Evolutionary conservation across 306 rosid genomes (phyloP).

Genomic region (Crotalaria pallida): DNA sequence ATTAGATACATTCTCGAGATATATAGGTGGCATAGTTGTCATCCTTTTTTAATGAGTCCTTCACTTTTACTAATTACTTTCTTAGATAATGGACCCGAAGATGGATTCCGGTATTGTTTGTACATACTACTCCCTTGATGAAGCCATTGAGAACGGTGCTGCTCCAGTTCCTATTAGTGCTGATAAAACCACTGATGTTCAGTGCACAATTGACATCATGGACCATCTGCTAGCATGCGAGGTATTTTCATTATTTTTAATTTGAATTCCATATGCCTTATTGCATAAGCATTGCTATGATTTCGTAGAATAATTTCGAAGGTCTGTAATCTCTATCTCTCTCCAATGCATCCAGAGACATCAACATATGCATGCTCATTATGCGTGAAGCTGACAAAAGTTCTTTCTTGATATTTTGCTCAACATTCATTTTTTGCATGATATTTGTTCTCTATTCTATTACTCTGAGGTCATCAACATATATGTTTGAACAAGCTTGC

Average conservation of each 20-base stretch:
- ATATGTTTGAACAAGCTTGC: neutral
- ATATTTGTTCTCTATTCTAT: neutral
- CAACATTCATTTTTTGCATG: neutral
- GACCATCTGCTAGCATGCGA: slow-evolving; percentile 95
- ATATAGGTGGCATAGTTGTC: neutral
- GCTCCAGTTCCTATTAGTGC: slow-evolving; percentile 87
- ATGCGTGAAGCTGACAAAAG: neutral
- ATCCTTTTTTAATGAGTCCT: neutral
- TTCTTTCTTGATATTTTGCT: neutral
- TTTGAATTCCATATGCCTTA: neutral
- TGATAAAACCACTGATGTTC: slow-evolving; percentile 69
- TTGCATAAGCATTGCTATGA: neutral
- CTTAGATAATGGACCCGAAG: slow-evolving; percentile 98
- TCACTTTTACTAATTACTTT: neutral
- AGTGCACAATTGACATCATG: slow-evolving; percentile 70
- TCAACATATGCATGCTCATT: neutral
- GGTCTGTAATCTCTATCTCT: neutral
- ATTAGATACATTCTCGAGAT: neutral
- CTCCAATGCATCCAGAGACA: neutral
- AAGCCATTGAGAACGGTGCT: slow-evolving; percentile 91
- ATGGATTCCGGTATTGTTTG: slow-evolving; percentile 92
- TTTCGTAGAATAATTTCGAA: neutral
- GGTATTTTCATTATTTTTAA: slow-evolving; percentile 41
- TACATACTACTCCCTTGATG: slow-evolving; percentile 84
- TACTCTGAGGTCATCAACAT: neutral